phyloP scores from a whole-genome alignment of 768 basidiomycete genomes.

The Pleurotus platypus region DNA sequence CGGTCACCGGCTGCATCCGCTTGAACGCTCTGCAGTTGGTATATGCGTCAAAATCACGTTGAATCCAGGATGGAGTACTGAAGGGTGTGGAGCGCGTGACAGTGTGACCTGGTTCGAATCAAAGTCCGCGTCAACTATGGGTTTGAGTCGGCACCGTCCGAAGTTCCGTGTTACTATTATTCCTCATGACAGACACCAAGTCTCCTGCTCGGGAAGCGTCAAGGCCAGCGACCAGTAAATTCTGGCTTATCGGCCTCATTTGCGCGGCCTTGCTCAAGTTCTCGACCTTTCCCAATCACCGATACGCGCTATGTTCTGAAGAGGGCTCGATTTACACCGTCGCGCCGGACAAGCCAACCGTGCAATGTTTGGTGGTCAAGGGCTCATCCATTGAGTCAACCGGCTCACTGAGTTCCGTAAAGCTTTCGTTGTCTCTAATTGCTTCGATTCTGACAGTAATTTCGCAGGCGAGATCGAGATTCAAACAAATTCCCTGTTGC shows the following conservation, averaged over 20 bases:
- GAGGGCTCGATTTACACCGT: slow-evolving; percentile 66
- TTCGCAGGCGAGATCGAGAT: neutral
- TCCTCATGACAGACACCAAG: neutral
- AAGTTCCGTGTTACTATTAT: too few species aligned
- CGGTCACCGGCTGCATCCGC: too few species aligned
- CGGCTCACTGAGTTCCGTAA: slow-evolving; percentile 44
- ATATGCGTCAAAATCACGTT: too few species aligned
- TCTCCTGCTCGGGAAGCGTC: neutral
- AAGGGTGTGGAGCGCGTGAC: too few species aligned
- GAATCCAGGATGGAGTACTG: too few species aligned
- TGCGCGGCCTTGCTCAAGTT: slow-evolving; percentile 10
- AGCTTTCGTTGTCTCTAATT: neutral
- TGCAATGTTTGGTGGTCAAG: slow-evolving; percentile 59
- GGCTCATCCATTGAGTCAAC: slow-evolving; percentile 42
- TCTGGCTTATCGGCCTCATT: slow-evolving; percentile 12
- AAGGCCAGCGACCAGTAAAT: neutral
- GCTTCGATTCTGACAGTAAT: too few species aligned
- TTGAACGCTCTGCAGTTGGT: too few species aligned
- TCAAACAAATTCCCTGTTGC: neutral
- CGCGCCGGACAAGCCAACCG: slow-evolving; percentile 43
- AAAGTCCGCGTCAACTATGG: too few species aligned
- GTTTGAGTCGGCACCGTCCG: too few species aligned
- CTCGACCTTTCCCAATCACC: slow-evolving; percentile 5
- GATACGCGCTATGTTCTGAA: slow-evolving; percentile 58
- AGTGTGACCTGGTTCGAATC: too few species aligned